These are phyloP conservation scores for Austroboletus niveus DNA, from an alignment of 1,284 basidiomycete genomes.

Conservation along the genomic window DNA sequence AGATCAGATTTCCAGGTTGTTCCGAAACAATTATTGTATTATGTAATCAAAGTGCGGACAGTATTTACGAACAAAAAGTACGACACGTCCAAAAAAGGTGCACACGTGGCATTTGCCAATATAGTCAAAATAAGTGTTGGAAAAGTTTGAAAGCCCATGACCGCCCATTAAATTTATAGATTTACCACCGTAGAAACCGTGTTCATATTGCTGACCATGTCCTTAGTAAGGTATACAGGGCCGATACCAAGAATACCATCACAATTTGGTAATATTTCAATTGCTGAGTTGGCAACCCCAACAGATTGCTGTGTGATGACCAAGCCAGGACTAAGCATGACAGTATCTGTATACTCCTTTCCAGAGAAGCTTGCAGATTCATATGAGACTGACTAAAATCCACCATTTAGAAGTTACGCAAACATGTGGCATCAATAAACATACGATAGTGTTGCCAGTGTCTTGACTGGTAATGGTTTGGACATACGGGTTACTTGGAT, in stretches of 20 bases:
- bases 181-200: constrained; percentile 42
- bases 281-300: constrained; percentile 45
- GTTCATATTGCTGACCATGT: constrained; percentile 25
- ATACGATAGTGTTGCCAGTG: constrained; percentile 42
- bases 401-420: neutral
- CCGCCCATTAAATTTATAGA: too few species aligned
- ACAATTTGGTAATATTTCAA: constrained; percentile 44
- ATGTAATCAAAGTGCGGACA: too few species aligned
- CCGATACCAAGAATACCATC: constrained; percentile 61
- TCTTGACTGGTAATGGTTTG: constrained; percentile 41
- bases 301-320: constrained; percentile 51
- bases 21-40: too few species aligned
- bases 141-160: too few species aligned
- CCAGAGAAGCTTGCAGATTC: constrained; percentile 54
- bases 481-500: constrained; percentile 32
- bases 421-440: neutral
- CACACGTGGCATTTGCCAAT: too few species aligned
- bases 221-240: constrained; percentile 50
- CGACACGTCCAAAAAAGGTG: too few species aligned
- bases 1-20: too few species aligned
- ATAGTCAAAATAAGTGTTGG: too few species aligned
- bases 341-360: constrained; percentile 48
- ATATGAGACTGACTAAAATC: constrained; percentile 41
- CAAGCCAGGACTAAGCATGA: constrained; percentile 42
- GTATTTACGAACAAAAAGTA: too few species aligned